Evolutionary conservation across 2,329 filamentous ascomycete species (phyloP), one percentile per base, ranked within the genome.

Genomic region (Bipolaris gigantea): DNA sequence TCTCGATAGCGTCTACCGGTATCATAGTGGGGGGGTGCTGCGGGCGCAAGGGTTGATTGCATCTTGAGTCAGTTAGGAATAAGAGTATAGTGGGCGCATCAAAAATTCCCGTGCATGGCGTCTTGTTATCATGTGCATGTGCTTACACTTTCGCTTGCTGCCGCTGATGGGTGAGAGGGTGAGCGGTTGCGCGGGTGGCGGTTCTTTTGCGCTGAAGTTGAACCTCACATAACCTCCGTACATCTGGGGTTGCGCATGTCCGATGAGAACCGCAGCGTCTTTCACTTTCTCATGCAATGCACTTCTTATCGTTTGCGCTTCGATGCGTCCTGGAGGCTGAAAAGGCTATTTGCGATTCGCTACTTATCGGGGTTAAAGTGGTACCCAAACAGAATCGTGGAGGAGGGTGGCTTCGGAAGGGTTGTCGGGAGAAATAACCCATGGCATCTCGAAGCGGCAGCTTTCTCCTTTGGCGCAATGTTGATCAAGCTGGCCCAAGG

Each of bases 1-100:
- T 63, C 15, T 57, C 45, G 23, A 70, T 53, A 1, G 63, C 4
- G 8, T 50, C 89, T 76, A 88, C 88, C 10, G 86, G 90, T 75
- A 65, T 57, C 56, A 65, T 63, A 9, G 19, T 30, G 40, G 19
- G 39, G 25, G 25, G 46, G 9, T 35, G 19, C 16, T 21, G 19
- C 18, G 7, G 25, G 4, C 11, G 13, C 3, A 13, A 8, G 8
- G n/a, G 27, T 23, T 5, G 42, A 9, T 10, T 18, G 27, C 40
- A 43, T 32, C 16, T 32, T 33, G 25, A 32, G 10, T 41, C 15
- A 23, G 15, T 15, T 7, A 11, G 19, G 35, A 2, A 21, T 21
- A 3, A 15, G 9, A 4, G 36, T 23, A 30, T 27, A 3, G 23
- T 32, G 10, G 10, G 10, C 1, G 36, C 30, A 30, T n/a, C n/a